These are phyloP conservation scores for Mycena chlorophos DNA, from an alignment of 768 basidiomycete genomes.

Conservation along the genomic window DNA sequence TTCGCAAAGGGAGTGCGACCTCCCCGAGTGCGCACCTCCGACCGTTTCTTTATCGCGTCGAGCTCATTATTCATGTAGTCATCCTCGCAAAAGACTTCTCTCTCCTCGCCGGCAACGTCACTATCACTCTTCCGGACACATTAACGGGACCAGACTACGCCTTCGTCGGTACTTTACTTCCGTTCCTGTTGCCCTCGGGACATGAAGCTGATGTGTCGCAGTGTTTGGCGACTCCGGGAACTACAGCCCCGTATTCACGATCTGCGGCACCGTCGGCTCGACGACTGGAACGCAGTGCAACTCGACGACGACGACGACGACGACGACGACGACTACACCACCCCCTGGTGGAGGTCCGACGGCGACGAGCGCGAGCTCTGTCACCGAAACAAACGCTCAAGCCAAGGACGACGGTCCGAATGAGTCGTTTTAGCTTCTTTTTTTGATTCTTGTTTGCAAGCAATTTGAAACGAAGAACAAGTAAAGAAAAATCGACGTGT, in stretches of 20 bases:
- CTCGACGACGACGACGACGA: too few species aligned
- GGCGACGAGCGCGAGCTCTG: too few species aligned
- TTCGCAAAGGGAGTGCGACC: background rate
- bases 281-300: background rate
- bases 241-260: conserved; percentile 27
- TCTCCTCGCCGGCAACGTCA: conserved; percentile 17
- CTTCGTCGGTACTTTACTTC: conserved; percentile 23
- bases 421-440: too few species aligned
- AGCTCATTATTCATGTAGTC: conserved; percentile 19
- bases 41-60: background rate
- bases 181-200: background rate
- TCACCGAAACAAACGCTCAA: too few species aligned
- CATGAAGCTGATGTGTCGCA: conserved; percentile 4
- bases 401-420: too few species aligned
- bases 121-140: conserved; percentile 21
- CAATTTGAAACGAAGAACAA: too few species aligned
- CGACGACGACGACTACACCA: too few species aligned
- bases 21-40: background rate
- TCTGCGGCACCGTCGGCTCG: conserved; percentile 8
- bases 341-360: too few species aligned
- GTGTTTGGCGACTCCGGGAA: conserved; percentile 36
- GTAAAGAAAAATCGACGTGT: too few species aligned
- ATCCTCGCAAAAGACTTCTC: conserved; percentile 23
- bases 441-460: too few species aligned
- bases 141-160: conserved; percentile 20